Percentiles rank a stretch among this genome's conserved stretches.
phyloP scores from a whole-genome alignment of 2,329 filamentous ascomycete species.

The Alternaria infectoria region DNA sequence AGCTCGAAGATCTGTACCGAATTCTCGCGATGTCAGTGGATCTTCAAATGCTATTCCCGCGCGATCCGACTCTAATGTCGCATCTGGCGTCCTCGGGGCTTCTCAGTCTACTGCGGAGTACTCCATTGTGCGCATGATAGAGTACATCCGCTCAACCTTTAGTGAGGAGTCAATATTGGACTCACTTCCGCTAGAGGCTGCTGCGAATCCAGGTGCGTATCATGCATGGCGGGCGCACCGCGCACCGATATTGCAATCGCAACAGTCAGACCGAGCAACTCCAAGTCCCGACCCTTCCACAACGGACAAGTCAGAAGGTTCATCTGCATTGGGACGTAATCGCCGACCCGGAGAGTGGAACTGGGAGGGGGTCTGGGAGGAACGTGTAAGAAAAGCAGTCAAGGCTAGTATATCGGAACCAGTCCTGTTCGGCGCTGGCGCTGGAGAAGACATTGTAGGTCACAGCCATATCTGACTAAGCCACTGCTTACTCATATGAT shows the following conservation, averaged over 20 bases:
- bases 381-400: slow-evolving; percentile 81
- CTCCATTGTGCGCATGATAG: slow-evolving; percentile 65
- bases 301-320: slow-evolving; percentile 21
- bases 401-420: slow-evolving; percentile 78
- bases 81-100: slow-evolving; percentile 10
- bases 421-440: slow-evolving; percentile 73
- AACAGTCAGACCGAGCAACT: slow-evolving; percentile 22
- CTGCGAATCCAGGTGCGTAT: slow-evolving; percentile 90
- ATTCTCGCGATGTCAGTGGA: slow-evolving; percentile 43
- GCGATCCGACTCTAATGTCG: slow-evolving; percentile 12
- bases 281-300: slow-evolving; percentile 34
- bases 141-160: slow-evolving; percentile 84
- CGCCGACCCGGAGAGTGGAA: slow-evolving; percentile 86
- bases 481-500: slow-evolving; percentile 6
- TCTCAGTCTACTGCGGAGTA: slow-evolving; percentile 15
- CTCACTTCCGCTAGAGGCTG: slow-evolving; percentile 77
- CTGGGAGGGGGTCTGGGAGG: slow-evolving; percentile 97
- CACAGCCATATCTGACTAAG: no score
- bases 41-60: slow-evolving; percentile 32
- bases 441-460: slow-evolving; percentile 73
- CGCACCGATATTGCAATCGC: slow-evolving; percentile 45
- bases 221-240: slow-evolving; percentile 87
- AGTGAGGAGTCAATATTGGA: slow-evolving; percentile 79
- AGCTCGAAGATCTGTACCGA: slow-evolving; percentile 34
- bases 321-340: slow-evolving; percentile 53